phyloP scores from a whole-genome alignment of 768 basidiomycete genomes.

The Galerina marginata region DNA sequence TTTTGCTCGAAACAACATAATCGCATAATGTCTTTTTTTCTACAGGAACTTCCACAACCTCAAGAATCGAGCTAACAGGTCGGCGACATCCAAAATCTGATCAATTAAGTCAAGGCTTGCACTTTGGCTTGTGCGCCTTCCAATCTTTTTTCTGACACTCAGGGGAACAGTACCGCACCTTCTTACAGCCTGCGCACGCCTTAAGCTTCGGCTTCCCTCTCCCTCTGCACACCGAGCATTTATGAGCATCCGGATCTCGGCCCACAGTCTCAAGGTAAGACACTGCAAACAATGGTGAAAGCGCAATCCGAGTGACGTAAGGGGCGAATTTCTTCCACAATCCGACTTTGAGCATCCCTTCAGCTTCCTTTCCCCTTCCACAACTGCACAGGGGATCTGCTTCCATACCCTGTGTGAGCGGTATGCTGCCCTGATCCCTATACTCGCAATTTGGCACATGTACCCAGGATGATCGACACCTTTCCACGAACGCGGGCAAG shows the following conservation, averaged over 20 bases:
- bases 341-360: constrained; percentile 32
- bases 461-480: constrained; percentile 53
- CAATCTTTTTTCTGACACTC: constrained; percentile 45
- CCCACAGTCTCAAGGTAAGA: constrained; percentile 47
- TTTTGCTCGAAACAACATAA: too few relatives aligned
- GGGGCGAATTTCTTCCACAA: constrained; percentile 46
- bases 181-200: constrained; percentile 28
- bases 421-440: constrained; percentile 33
- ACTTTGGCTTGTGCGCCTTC: constrained; percentile 35
- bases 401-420: constrained; percentile 41
- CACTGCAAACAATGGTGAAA: constrained; percentile 58
- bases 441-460: constrained; percentile 57
- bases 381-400: constrained; percentile 54
- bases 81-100: too few relatives aligned
- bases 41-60: too few relatives aligned
- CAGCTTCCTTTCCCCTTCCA: constrained; percentile 49
- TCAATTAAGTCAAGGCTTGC: neutral
- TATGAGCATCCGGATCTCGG: constrained; percentile 18
- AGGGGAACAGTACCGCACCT: constrained; percentile 39
- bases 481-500: constrained; percentile 53
- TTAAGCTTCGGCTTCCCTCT: constrained; percentile 29
- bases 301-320: constrained; percentile 50
- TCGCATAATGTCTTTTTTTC: too few relatives aligned
- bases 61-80: too few relatives aligned
- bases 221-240: constrained; percentile 35